These are phyloP conservation scores for Trichoderma atrobrunneum DNA, from an alignment of 2,329 filamentous ascomycete species.

Conservation along the genomic window DNA sequence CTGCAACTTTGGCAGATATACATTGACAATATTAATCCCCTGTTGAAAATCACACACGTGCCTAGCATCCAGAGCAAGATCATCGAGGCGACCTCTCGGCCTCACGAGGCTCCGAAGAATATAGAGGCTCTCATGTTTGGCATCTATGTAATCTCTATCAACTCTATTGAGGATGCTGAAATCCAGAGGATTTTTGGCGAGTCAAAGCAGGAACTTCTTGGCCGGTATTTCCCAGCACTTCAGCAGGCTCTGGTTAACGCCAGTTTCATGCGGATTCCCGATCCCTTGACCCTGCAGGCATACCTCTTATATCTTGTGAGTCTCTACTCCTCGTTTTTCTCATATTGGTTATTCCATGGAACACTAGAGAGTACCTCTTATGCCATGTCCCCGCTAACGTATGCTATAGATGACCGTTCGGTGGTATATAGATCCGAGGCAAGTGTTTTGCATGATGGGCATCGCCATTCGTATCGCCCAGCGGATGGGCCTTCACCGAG, in stretches of 20 bases:
- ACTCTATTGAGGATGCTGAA: slow-evolving; percentile 56
- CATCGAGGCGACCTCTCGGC: slow-evolving; percentile 57
- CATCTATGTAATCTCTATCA: slow-evolving; percentile 59
- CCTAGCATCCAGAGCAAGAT: slow-evolving; percentile 64
- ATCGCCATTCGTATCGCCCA: slow-evolving; percentile 66
- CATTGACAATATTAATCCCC: slow-evolving; percentile 65
- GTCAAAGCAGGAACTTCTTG: slow-evolving; percentile 48
- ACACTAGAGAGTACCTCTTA: background rate
- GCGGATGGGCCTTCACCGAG: slow-evolving; percentile 65
- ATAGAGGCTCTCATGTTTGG: slow-evolving; percentile 68
- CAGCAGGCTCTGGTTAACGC: slow-evolving; percentile 66
- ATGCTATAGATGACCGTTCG: slow-evolving; percentile 43
- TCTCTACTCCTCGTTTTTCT: background rate
- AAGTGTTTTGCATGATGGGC: slow-evolving; percentile 52
- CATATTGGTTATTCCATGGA: background rate
- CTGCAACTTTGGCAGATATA: slow-evolving; percentile 68
- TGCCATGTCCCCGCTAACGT: background rate
- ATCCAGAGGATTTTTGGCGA: slow-evolving; percentile 54
- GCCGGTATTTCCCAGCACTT: slow-evolving; percentile 54
- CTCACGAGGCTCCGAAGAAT: slow-evolving; percentile 51
- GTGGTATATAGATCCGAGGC: slow-evolving; percentile 56
- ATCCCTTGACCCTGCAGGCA: slow-evolving; percentile 65
- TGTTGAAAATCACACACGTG: slow-evolving; percentile 66
- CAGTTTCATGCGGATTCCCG: slow-evolving; percentile 63
- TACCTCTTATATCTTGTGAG: slow-evolving; percentile 64